phyloP scores from a whole-genome alignment of 768 basidiomycete species.

The Pisolithus tinctorius region DNA sequence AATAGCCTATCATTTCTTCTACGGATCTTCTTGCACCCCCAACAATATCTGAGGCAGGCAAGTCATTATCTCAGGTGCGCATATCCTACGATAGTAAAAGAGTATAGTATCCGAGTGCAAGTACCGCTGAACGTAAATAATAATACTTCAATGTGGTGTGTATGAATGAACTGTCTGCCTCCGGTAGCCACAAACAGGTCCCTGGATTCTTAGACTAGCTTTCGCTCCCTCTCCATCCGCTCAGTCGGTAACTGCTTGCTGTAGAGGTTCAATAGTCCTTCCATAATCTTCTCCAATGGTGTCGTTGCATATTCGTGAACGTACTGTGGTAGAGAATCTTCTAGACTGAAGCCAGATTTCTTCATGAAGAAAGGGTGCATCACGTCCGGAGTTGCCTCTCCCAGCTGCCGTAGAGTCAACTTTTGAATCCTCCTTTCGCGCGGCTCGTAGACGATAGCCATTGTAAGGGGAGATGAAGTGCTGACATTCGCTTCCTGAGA shows the following conservation, averaged over 20 bases:
- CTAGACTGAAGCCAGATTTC: slow-evolving; percentile 74
- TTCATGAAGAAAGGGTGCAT: slow-evolving; percentile 88
- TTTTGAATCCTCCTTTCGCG: slow-evolving; percentile 65
- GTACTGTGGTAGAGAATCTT: slow-evolving; percentile 81
- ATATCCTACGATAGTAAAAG: too few relatives aligned
- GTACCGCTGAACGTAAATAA: too few relatives aligned
- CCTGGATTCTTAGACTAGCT: background rate
- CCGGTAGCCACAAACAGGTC: too few relatives aligned
- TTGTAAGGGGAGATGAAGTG: slow-evolving; percentile 7
- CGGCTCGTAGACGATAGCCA: slow-evolving; percentile 43
- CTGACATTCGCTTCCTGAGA: slow-evolving; percentile 7
- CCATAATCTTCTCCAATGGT: slow-evolving; percentile 81
- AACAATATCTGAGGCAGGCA: too few relatives aligned
- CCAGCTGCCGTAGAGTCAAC: slow-evolving; percentile 79
- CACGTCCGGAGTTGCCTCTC: slow-evolving; percentile 83
- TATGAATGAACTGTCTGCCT: too few relatives aligned
- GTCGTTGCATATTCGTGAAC: slow-evolving; percentile 82
- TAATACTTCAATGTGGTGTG: too few relatives aligned
- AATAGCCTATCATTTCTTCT: too few relatives aligned
- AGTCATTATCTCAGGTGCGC: too few relatives aligned
- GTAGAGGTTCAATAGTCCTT: slow-evolving; percentile 68
- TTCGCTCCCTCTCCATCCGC: slow-evolving; percentile 8
- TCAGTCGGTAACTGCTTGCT: slow-evolving; percentile 54
- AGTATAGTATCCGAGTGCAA: too few relatives aligned
- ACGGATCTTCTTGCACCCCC: too few relatives aligned